Base-by-base conservation (phyloP, 805 yeast genomes). In the Scheffersomyces amazonensis region DNA sequence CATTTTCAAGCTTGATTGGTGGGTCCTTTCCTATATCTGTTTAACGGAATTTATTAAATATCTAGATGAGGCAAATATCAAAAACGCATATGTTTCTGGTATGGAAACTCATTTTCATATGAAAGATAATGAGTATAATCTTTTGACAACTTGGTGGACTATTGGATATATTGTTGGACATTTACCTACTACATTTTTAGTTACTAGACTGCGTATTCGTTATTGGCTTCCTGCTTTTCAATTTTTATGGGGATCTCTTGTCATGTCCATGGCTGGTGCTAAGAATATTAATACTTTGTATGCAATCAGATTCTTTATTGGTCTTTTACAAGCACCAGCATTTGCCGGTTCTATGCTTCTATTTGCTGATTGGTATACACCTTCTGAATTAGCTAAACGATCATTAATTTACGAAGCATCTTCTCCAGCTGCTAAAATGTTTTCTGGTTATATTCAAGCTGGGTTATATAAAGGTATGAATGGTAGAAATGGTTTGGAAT, bases 101-200 rank as follows among this genome's bases (percentile, higher is more conserved):
- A 21, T 21, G 23, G 23, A 21, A 21, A 21, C 23, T 21, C 23
- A 21, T 21, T 21, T 21, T 21, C 7, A 21, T 8, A 21, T 21
- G 23, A 21, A 21, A 21, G 23, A 21, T 21, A 21, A 21, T 21
- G 23, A 21, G 23, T 21, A 21, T 21, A 21, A 21, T 21, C 23
- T 21, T 8, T 21, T 21, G 10, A 21, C 23, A 8, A 81, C 60
- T 81, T 80, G 48, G 77, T 79, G 17, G 83, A 84, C 11, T 80
- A 81, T 49, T 9, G 53, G 53, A 2, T 51, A 64, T 79, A 20
- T 52, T 66, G 34, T 78, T 76, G 49, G 85, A 12, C 32, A 21
- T 7, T n/a, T 47, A 6, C 49, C 46, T 7, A 19, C 47, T n/a
- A 36, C 32, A 12, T 44, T 33, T 15, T 33, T 36, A 19, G 40